Percentiles rank a stretch among this genome's conserved stretches.
These are phyloP conservation scores for Breynia disticha DNA, from an alignment of 441 rosid genomes.

Conservation along the genomic window DNA sequence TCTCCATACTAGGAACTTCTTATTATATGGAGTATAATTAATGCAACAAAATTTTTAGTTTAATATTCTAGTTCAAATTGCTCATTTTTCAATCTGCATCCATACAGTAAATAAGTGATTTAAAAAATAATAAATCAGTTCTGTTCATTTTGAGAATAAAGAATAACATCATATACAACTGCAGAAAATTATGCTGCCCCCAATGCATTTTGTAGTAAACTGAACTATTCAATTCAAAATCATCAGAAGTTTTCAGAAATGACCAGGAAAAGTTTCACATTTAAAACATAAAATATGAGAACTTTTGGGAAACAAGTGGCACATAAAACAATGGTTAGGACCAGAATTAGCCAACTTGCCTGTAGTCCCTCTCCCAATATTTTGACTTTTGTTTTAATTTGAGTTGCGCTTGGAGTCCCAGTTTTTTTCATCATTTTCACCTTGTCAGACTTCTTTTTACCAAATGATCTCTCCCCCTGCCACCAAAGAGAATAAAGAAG, in stretches of 20 bases:
- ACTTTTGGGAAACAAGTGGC: too few relatives aligned
- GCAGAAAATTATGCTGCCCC: neutral
- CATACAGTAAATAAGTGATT: too few relatives aligned
- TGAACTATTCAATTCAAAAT: too few relatives aligned
- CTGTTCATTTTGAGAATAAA: too few relatives aligned
- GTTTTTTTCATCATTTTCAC: constrained; percentile 46
- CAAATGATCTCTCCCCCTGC: constrained; percentile 53
- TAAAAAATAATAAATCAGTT: too few relatives aligned
- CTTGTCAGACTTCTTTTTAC: constrained; percentile 44
- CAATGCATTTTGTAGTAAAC: neutral
- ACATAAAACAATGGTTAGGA: too few relatives aligned
- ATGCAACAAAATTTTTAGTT: too few relatives aligned
- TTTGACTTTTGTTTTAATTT: constrained; percentile 53
- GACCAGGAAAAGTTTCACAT: neutral
- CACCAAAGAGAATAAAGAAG: constrained; percentile 13
- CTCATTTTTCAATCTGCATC: neutral
- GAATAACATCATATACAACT: neutral
- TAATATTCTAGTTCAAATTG: too few relatives aligned
- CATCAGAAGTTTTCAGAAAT: neutral
- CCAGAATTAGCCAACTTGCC: constrained; percentile 31
- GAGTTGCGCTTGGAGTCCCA: constrained; percentile 24
- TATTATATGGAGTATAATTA: too few relatives aligned
- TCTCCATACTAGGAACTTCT: too few relatives aligned
- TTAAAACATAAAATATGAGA: too few relatives aligned
- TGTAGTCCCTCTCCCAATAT: constrained; percentile 70